A percentile compares a stretch with the other conserved stretches of the same genome.
These are phyloP conservation scores for Penicillium crystallinum DNA, from an alignment of 495 filamentous ascomycete genomes.

Conservation along the genomic window DNA sequence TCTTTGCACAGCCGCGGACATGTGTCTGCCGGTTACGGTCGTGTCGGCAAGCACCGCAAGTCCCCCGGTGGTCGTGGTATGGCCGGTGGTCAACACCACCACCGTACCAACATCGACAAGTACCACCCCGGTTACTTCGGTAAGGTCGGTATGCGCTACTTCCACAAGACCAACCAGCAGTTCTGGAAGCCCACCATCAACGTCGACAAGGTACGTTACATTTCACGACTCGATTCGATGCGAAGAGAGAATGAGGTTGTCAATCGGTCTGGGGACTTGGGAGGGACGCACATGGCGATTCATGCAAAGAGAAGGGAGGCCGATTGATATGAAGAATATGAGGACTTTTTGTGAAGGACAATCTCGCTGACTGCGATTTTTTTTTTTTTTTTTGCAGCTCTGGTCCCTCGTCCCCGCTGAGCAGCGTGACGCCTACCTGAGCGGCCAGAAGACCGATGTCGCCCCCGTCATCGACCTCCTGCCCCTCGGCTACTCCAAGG, in stretches of 20 bases:
- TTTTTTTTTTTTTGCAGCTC: slow-evolving; percentile 48
- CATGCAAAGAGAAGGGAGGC: background rate
- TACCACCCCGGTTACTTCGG: slow-evolving; percentile 97
- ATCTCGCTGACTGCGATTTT: slow-evolving; percentile 17
- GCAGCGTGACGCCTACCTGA: slow-evolving; percentile 76
- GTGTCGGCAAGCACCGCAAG: slow-evolving; percentile 91
- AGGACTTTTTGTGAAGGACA: background rate
- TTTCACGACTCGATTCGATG: slow-evolving; percentile 7
- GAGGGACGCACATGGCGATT: background rate
- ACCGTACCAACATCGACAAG: slow-evolving; percentile 91
- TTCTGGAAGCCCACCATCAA: slow-evolving; percentile 94
- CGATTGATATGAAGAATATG: slow-evolving; percentile 1
- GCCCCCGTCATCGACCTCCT: slow-evolving; percentile 91
- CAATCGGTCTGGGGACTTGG: background rate
- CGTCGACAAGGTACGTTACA: slow-evolving; percentile 71
- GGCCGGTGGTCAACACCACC: slow-evolving; percentile 93
- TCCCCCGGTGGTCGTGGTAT: slow-evolving; percentile 92
- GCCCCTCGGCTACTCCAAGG: slow-evolving; percentile 85
- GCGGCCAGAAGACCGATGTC: slow-evolving; percentile 66
- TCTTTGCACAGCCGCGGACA: slow-evolving; percentile 69
- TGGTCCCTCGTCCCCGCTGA: slow-evolving; percentile 78
- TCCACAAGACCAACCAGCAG: slow-evolving; percentile 84
- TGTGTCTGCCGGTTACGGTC: slow-evolving; percentile 89
- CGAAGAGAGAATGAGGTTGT: slow-evolving; percentile 1
- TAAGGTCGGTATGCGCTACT: slow-evolving; percentile 95